Evolutionary conservation across 768 basidiomycete genomes (phyloP), one percentile per base, ranked within the genome.

Genomic region (Hortiboletus campestris): DNA sequence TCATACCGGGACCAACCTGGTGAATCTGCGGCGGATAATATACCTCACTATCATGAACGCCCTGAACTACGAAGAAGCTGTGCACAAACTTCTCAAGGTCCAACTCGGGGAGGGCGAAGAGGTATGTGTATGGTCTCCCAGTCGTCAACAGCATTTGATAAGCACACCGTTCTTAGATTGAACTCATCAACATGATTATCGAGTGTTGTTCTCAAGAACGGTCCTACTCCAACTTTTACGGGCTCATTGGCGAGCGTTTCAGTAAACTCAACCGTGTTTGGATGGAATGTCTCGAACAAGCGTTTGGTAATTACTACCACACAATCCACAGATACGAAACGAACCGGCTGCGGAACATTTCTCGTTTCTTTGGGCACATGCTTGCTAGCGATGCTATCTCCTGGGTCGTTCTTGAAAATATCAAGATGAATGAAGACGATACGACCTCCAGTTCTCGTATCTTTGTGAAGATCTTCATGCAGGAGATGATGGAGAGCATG

Each of bases 131-230:
- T 28, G 11, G 1, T 36, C 17, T 34, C 47, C 10, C 6, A 28
- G n/a, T 45, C 16, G 4, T 36, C 35, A 6, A 20, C 42, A 9
- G 2, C 35, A 20, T 19, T 19, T 49, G n/a, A 40, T 43, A 13
- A 25, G 42, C 50, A 19, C 19, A 10, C 25, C 45, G 5, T 53
- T 16, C 22, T 35, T 65, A 97, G 93, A 89, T 93, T 63, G 96
- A 98, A 70, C 74, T 99, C 55, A 84, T 91, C 70, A 98, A 98
- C 79, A 99, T 99, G 97, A 84, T 99, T 59, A 91, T 99, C 72
- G 96, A 98, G 67, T 99, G 97, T 89, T 98, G 97, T 72, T 98
- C 97, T 2, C 97, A 99, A 77, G 97, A 98, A 71, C 89, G 97
- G 14, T 94, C 96, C 1, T 99, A 98, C 72, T 93, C 91, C 2